Evolutionary conservation across 225 moss, liverwort and hornwort genomes (phyloP).

Genomic region (Asterella californica): DNA sequence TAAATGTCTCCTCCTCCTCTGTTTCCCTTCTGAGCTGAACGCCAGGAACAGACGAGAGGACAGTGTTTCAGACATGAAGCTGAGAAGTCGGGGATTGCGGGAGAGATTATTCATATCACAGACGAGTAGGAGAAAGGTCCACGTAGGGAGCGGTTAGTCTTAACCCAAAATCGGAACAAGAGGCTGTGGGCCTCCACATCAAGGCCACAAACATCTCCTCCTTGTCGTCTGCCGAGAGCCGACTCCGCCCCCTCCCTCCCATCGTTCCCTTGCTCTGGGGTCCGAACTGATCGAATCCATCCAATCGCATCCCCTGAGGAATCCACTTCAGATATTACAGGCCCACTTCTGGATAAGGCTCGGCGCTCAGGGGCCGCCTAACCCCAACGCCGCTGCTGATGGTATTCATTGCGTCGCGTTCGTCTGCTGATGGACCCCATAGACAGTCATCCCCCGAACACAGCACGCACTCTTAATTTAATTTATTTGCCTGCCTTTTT

Average conservation of each 20-base stretch:
- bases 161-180: constrained; percentile 15
- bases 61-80: neutral
- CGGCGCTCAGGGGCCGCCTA: neutral
- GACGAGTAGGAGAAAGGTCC: constrained; percentile 20
- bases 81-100: neutral
- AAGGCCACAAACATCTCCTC: neutral
- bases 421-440: neutral
- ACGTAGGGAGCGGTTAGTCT: constrained; percentile 11
- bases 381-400: neutral
- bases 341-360: constrained; percentile 22
- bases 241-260: neutral
- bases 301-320: neutral
- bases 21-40: constrained; percentile 2
- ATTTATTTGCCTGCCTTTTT: too few relatives aligned
- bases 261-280: neutral
- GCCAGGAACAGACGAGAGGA: constrained; percentile 7
- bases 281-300: neutral
- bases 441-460: neutral
- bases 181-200: constrained; percentile 25
- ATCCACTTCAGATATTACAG: constrained; percentile 1
- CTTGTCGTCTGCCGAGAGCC: too few relatives aligned
- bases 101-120: neutral
- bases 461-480: too few relatives aligned
- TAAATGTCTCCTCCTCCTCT: constrained; percentile 19
- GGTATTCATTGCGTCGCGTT: too few relatives aligned